These are phyloP conservation scores for Vachellia collinsii DNA, from an alignment of 306 rosid species.

Conservation along the genomic window DNA sequence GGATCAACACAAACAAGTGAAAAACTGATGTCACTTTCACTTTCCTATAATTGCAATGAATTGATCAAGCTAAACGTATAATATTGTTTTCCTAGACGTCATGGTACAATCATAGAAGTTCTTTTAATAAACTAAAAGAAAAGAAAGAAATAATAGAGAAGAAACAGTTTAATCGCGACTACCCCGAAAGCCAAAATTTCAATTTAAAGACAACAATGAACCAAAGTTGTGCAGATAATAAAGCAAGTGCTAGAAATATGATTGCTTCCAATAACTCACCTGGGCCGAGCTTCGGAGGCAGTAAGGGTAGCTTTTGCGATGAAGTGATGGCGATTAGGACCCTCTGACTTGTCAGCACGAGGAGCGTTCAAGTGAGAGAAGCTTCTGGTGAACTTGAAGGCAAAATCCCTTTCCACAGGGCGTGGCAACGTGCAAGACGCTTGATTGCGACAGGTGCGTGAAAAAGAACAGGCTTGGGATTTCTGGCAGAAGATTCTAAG, in stretches of 20 bases:
- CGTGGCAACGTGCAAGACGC: conserved; percentile 20
- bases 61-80: background rate
- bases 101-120: background rate
- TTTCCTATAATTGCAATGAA: background rate
- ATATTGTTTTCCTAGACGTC: background rate
- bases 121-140: background rate
- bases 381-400: conserved; percentile 40
- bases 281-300: conserved; percentile 54
- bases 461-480: conserved; percentile 23
- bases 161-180: background rate
- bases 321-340: conserved; percentile 53
- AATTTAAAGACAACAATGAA: background rate
- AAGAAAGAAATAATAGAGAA: no score
- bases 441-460: conserved; percentile 35
- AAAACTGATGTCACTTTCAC: background rate
- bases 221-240: background rate
- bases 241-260: background rate
- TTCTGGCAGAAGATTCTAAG: conserved; percentile 39
- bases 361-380: conserved; percentile 46
- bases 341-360: conserved; percentile 33
- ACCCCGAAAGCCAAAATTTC: conserved; percentile 3
- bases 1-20: no score
- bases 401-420: conserved; percentile 20
- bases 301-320: conserved; percentile 59
- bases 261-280: conserved; percentile 45